A percentile compares a stretch with the other conserved stretches of the same genome.
Evolutionary conservation across 2,329 filamentous ascomycete species (phyloP).

Genomic region (Alternaria panax): DNA sequence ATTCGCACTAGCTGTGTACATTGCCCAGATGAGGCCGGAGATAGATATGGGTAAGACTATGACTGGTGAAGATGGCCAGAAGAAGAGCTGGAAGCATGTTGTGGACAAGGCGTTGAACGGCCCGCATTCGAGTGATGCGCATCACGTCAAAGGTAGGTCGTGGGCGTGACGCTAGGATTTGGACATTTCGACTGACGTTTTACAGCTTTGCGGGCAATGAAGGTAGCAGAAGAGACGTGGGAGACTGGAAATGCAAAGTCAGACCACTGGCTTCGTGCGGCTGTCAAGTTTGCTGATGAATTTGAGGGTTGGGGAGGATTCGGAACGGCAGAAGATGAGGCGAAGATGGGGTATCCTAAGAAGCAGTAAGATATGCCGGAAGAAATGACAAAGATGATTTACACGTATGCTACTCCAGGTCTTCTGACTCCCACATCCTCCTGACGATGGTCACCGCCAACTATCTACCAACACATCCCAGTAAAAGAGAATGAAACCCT

Average conservation of each 20-base stretch:
- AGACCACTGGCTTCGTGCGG: slow-evolving; percentile 70
- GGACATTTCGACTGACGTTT: slow-evolving; percentile 17
- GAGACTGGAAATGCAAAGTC: slow-evolving; percentile 64
- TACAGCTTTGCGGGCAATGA: slow-evolving; percentile 74
- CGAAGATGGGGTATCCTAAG: slow-evolving; percentile 31
- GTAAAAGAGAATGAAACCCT: background rate
- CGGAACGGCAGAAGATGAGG: slow-evolving; percentile 38
- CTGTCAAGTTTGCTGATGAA: slow-evolving; percentile 75
- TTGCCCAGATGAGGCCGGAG: slow-evolving; percentile 74
- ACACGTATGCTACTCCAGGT: background rate
- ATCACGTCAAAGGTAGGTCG: slow-evolving; percentile 78
- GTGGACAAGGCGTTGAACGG: slow-evolving; percentile 74
- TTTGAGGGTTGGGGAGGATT: slow-evolving; percentile 73
- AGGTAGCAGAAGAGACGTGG: slow-evolving; percentile 77
- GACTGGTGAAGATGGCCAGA: slow-evolving; percentile 65
- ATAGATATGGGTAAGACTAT: slow-evolving; percentile 71
- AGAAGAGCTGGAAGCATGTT: slow-evolving; percentile 79
- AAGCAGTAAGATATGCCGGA: slow-evolving; percentile 5
- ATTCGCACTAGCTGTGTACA: slow-evolving; percentile 78
- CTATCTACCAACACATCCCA: background rate
- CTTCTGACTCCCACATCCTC: background rate
- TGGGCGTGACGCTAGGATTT: background rate
- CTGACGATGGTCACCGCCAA: background rate
- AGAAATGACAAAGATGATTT: background rate
- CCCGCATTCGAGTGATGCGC: slow-evolving; percentile 73